Evolutionary conservation across 768 basidiomycete genomes (phyloP).

Genomic region (Tulasnella sp.): DNA sequence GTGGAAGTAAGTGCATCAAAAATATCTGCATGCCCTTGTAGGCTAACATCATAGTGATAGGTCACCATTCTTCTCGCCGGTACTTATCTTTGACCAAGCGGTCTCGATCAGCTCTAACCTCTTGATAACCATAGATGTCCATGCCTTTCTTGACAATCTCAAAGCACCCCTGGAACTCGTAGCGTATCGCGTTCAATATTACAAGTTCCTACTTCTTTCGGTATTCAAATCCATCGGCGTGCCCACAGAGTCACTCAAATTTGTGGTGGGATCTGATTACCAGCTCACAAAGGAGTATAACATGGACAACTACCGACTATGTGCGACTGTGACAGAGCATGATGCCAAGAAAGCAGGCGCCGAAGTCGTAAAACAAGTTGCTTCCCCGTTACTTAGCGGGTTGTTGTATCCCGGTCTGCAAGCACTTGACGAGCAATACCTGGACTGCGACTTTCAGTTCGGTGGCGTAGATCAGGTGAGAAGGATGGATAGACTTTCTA

Average conservation of each 20-base stretch:
- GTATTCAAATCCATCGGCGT: constrained; percentile 82
- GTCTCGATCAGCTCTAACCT: constrained; percentile 30
- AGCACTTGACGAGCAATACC: constrained; percentile 94
- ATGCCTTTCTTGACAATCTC: constrained; percentile 94
- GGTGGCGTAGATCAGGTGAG: constrained; percentile 92
- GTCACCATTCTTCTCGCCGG: constrained; percentile 76
- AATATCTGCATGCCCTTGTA: background rate
- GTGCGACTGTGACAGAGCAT: constrained; percentile 84
- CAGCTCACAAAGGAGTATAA: constrained; percentile 87
- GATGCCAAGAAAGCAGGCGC: constrained; percentile 98
- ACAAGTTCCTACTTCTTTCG: constrained; percentile 63
- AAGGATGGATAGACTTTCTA: constrained; percentile 1
- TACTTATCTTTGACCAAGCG: constrained; percentile 22
- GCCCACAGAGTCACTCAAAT: constrained; percentile 66
- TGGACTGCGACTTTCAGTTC: constrained; percentile 93
- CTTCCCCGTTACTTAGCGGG: constrained; percentile 79
- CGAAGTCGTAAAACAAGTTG: constrained; percentile 96
- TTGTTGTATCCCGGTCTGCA: constrained; percentile 93
- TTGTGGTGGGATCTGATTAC: constrained; percentile 85
- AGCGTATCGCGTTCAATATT: constrained; percentile 77
- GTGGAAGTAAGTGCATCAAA: constrained; percentile 48
- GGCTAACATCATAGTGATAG: constrained; percentile 23
- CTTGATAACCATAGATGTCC: constrained; percentile 49
- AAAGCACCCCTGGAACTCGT: constrained; percentile 94
- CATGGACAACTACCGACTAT: constrained; percentile 86